A percentile compares a stretch with the other conserved stretches of the same genome.
These are phyloP conservation scores for Cercospora sp. DNA, from an alignment of 2,329 filamentous ascomycete species.

Conservation along the genomic window DNA sequence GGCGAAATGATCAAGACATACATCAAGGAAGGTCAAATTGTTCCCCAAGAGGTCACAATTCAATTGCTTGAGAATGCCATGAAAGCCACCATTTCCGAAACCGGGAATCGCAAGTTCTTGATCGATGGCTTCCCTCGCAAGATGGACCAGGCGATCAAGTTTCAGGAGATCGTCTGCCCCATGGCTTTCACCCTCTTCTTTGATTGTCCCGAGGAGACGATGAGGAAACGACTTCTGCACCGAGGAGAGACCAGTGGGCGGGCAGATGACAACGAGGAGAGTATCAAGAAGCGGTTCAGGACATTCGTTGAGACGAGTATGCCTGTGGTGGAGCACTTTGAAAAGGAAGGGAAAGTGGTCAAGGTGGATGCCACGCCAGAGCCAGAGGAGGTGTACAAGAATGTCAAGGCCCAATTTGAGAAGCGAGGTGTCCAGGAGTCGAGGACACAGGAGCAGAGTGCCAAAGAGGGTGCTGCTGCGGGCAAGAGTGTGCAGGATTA, in stretches of 20 bases:
- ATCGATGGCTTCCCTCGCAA: slow-evolving; percentile 89
- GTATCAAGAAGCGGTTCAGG: slow-evolving; percentile 93
- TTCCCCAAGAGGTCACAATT: slow-evolving; percentile 98
- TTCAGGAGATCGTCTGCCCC: slow-evolving; percentile 84
- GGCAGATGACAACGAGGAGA: slow-evolving; percentile 90
- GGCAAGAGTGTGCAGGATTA: slow-evolving; percentile 16
- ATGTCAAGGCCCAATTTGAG: slow-evolving; percentile 53
- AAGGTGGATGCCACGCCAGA: slow-evolving; percentile 71
- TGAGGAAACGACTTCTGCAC: slow-evolving; percentile 81
- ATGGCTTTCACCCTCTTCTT: slow-evolving; percentile 89
- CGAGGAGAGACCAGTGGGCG: slow-evolving; percentile 90
- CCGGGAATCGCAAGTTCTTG: slow-evolving; percentile 69
- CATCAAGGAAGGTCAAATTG: slow-evolving; percentile 92
- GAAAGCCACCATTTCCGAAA: slow-evolving; percentile 63
- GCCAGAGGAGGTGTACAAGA: slow-evolving; percentile 65
- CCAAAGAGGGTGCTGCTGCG: slow-evolving; percentile 12
- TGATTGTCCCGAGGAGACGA: slow-evolving; percentile 85
- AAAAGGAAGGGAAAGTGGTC: slow-evolving; percentile 73
- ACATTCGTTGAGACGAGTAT: slow-evolving; percentile 95
- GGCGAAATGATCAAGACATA: slow-evolving; percentile 89
- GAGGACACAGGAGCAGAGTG: slow-evolving; percentile 13
- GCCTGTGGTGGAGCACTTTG: slow-evolving; percentile 89
- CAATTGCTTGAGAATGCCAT: slow-evolving; percentile 93
- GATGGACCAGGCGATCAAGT: slow-evolving; percentile 93
- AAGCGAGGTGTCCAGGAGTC: slow-evolving; percentile 43